phyloP scores from a whole-genome alignment of 2,329 filamentous ascomycete species.

The Leptographium flavum region DNA sequence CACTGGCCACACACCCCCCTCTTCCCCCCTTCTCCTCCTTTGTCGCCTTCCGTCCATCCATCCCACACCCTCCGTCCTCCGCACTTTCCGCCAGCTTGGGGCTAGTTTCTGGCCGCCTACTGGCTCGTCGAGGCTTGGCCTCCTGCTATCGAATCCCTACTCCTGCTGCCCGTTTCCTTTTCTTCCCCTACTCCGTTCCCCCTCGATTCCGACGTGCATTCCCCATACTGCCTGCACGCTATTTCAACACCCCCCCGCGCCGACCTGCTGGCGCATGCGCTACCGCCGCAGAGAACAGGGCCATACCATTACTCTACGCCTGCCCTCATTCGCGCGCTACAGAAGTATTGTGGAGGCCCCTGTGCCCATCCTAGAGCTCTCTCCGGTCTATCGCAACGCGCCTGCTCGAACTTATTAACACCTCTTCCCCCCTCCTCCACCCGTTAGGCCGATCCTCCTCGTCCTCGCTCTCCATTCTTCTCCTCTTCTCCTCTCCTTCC shows the following conservation, averaged over 20 bases:
- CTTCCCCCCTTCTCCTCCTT: not conserved
- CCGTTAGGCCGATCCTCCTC: not conserved
- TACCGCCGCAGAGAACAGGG: too few relatives aligned
- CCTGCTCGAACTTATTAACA: constrained; percentile 6
- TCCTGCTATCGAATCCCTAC: not conserved
- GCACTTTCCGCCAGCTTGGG: too few relatives aligned
- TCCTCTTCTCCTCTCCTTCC: not conserved
- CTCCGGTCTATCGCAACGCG: not conserved
- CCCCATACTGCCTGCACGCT: not conserved
- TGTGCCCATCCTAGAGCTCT: constrained; percentile 1
- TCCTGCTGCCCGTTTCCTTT: constrained; percentile 5
- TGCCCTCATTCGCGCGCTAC: constrained; percentile 1
- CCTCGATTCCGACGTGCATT: not conserved
- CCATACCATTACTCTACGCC: too few relatives aligned
- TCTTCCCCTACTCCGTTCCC: constrained; percentile 10
- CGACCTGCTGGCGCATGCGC: too few relatives aligned
- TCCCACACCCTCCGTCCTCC: constrained; percentile 1
- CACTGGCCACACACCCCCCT: not conserved
- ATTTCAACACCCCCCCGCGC: not conserved
- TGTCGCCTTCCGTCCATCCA: constrained; percentile 7
- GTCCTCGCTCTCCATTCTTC: not conserved
- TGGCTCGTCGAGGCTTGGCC: too few relatives aligned
- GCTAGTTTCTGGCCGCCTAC: too few relatives aligned
- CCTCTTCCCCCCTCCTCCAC: constrained; percentile 3
- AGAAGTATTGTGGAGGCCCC: not conserved